Evolutionary conservation across 1,284 basidiomycete species (phyloP), one percentile per base, ranked within the genome.

Genomic region (Trichosporon sp.): DNA sequence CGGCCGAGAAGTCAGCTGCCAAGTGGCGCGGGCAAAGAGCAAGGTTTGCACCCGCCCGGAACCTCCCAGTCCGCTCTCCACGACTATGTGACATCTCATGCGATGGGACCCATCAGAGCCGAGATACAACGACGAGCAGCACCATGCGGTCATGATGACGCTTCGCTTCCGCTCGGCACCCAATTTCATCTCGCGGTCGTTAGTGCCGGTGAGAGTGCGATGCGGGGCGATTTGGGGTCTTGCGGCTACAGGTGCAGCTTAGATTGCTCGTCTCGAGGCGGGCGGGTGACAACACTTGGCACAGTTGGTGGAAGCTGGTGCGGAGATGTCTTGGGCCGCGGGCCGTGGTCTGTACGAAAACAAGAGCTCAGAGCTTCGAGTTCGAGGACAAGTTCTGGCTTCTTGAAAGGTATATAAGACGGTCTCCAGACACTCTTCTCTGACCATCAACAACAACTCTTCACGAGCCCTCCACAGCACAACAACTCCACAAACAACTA

Each of bases 381-480:
- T n/a, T 5, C 14, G 14, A n/a, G 14, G 16, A 46, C 43, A n/a
- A 46, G 16, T 46, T 46, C 43, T 46, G 43, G n/a, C 43, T 11
- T 31, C 11, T 26, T 59, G 54, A 59, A 59, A 59, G 54, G 54
- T 32, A 59, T 59, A 59, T 59, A 59, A 59, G 54, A 31, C 8
- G 54, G 26, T 26, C 11, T 59, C 54, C 26, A 26, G 21, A 14
- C 26, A 2, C 54, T 12, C 54, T 26, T 59, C 12, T 19, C 2
- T 32, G 10, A 7, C 12, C 26, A n/a, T 59, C 54, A 59, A 31
- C 54, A 26, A 31, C 54, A 59, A 26, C 21, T 26, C 21, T 14
- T 7, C 54, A 32, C 54, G 4, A 26, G 31, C 21, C 26, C 54
- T 3, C 54, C 21, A 12, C 21, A 11, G 10, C 51, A 26, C 51